phyloP scores from a whole-genome alignment of 129 eudicot genomes.

The sunflower (Helianthus annuus) region DNA sequence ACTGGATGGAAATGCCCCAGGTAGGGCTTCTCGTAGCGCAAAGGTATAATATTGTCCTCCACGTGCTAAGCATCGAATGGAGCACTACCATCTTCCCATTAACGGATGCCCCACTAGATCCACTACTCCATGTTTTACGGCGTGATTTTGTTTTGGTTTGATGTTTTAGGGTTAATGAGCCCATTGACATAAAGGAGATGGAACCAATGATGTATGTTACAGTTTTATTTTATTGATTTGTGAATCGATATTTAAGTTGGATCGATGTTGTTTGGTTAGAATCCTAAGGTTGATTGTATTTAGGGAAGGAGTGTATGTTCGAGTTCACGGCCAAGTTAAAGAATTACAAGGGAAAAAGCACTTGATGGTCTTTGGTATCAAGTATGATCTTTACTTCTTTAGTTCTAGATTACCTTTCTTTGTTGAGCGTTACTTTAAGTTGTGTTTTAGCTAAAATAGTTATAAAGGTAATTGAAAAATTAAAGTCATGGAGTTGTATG shows the following conservation, averaged over 20 bases:
- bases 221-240: neutral
- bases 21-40: too few species aligned
- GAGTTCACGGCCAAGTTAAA: conserved; percentile 81
- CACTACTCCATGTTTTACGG: too few species aligned
- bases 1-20: too few species aligned
- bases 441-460: neutral
- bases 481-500: neutral
- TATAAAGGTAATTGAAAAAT: neutral
- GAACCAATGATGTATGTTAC: conserved; percentile 45
- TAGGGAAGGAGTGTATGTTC: conserved; percentile 81
- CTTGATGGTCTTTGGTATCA: conserved; percentile 64
- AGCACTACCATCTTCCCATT: too few species aligned
- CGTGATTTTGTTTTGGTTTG: conserved; percentile 20
- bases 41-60: too few species aligned
- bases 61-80: too few species aligned
- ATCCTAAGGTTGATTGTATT: neutral
- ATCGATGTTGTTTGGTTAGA: neutral
- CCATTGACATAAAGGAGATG: conserved; percentile 66
- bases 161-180: conserved; percentile 51
- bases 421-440: neutral
- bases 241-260: neutral
- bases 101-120: too few species aligned
- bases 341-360: conserved; percentile 83
- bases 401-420: neutral
- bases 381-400: conserved; percentile 39